Evolutionary conservation across 148 eudicot genomes (phyloP).

Genomic region (Beta vulgaris): DNA sequence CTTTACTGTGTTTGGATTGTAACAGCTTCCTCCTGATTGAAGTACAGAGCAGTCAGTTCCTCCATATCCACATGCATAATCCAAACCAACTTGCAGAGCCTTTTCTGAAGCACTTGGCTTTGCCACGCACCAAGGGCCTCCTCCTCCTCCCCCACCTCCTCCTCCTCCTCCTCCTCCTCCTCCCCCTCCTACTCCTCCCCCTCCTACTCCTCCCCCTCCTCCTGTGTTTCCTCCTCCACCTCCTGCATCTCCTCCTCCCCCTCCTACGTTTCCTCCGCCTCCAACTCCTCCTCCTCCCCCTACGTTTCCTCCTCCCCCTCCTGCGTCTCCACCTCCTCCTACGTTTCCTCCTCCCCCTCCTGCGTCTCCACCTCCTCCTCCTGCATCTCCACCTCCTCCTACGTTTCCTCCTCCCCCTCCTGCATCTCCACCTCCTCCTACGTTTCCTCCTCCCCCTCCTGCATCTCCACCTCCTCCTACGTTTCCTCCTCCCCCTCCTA

Average conservation of each 20-base stretch:
- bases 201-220: conserved; percentile 12
- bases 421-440: conserved; percentile 6
- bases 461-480: background rate
- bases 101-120: conserved; percentile 66
- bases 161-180: conserved; percentile 2
- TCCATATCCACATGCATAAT: conserved; percentile 96
- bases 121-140: conserved; percentile 94
- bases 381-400: background rate
- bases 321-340: background rate
- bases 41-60: conserved; percentile 88
- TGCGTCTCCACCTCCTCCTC: conserved; percentile 3
- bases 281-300: background rate
- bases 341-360: background rate
- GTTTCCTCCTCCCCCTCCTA: conserved; percentile 9
- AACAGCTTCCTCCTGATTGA: conserved; percentile 71
- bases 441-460: conserved; percentile 1
- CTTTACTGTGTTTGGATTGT: conserved; percentile 55
- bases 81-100: conserved; percentile 85
- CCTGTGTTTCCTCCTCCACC: background rate
- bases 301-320: conserved; percentile 11
- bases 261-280: background rate
- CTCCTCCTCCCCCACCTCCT: conserved; percentile 19
- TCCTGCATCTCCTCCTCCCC: background rate
- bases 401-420: conserved; percentile 47
- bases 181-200: conserved; percentile 2